A percentile compares a stretch with the other conserved stretches of the same genome.
Evolutionary conservation across 768 basidiomycete species (phyloP).

Genomic region (Kwoniella bestiolae): DNA sequence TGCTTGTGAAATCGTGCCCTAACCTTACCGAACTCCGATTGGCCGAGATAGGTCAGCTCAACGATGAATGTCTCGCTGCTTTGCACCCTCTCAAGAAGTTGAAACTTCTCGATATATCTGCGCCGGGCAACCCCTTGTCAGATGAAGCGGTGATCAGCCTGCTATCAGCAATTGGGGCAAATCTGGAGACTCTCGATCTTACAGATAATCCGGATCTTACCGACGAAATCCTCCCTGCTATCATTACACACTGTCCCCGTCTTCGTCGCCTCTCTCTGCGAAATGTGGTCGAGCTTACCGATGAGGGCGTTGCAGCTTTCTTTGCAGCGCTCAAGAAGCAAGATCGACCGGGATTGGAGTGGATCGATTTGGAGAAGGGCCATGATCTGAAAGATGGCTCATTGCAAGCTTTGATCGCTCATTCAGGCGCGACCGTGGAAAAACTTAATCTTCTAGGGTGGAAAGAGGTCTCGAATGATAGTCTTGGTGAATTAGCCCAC

Average conservation of each 20-base stretch:
- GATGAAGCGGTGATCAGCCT: conserved; percentile 67
- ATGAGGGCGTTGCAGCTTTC: conserved; percentile 70
- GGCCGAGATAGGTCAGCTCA: conserved; percentile 73
- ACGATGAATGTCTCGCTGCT: conserved; percentile 67
- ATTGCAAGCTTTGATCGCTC: conserved; percentile 67
- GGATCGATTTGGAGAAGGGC: conserved; percentile 70
- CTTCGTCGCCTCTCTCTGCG: conserved; percentile 66
- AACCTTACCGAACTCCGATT: conserved; percentile 75
- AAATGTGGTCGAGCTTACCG: conserved; percentile 68
- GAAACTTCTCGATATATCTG: conserved; percentile 70
- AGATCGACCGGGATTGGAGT: conserved; percentile 41
- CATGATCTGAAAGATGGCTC: conserved; percentile 63
- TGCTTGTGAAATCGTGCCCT: conserved; percentile 64
- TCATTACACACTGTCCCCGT: conserved; percentile 62
- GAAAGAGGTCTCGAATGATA: conserved; percentile 66
- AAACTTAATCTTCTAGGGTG: conserved; percentile 76
- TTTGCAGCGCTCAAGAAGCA: conserved; percentile 65
- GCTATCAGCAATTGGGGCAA: conserved; percentile 64
- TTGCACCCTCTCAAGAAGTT: conserved; percentile 63
- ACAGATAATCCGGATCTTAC: conserved; percentile 69
- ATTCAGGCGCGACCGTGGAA: conserved; percentile 68
- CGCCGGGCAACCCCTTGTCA: conserved; percentile 61
- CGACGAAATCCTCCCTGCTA: conserved; percentile 64
- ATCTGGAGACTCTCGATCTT: conserved; percentile 69
- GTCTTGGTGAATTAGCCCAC: conserved; percentile 57